These are phyloP conservation scores for Apiospora marii DNA, from an alignment of 2,329 filamentous ascomycete species.

Conservation along the genomic window DNA sequence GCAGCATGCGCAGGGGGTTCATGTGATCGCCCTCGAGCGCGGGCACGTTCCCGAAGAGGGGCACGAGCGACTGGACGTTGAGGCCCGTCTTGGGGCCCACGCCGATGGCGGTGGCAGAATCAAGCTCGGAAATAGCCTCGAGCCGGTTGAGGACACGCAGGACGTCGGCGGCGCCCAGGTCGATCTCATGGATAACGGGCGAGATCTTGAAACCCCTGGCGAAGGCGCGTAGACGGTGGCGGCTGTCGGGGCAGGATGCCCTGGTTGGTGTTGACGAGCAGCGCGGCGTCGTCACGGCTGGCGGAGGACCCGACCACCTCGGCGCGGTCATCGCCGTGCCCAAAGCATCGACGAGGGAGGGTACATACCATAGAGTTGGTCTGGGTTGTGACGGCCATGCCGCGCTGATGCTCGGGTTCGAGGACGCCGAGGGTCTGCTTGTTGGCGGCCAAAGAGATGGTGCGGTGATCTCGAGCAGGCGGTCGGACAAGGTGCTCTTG, in stretches of 20 bases:
- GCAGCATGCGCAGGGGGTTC: constrained; percentile 80
- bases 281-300: constrained; percentile 89
- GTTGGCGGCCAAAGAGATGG: constrained; percentile 82
- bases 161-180: constrained; percentile 89
- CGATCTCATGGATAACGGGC: constrained; percentile 96
- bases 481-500: constrained; percentile 94
- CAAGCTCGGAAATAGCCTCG: constrained; percentile 84
- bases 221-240: constrained; percentile 99
- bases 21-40: constrained; percentile 76
- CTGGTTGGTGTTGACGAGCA: constrained; percentile 95
- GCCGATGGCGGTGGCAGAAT: constrained; percentile 71
- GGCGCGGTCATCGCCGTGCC: constrained; percentile 96
- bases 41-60: constrained; percentile 86
- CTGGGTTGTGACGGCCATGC: constrained; percentile 98
- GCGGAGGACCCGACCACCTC: constrained; percentile 97
- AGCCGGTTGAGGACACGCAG: constrained; percentile 87
- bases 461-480: constrained; percentile 91
- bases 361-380: constrained; percentile 98
- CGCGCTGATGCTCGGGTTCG: constrained; percentile 93
- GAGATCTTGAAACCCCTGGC: constrained; percentile 86
- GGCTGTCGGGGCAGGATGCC: constrained; percentile 95
- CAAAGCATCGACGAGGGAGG: constrained; percentile 89
- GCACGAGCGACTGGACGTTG: constrained; percentile 82
- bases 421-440: constrained; percentile 98
- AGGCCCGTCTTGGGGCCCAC: constrained; percentile 95